Evolutionary conservation across 129 eudicot genomes (phyloP).

Genomic region (Tagetes erecta): DNA sequence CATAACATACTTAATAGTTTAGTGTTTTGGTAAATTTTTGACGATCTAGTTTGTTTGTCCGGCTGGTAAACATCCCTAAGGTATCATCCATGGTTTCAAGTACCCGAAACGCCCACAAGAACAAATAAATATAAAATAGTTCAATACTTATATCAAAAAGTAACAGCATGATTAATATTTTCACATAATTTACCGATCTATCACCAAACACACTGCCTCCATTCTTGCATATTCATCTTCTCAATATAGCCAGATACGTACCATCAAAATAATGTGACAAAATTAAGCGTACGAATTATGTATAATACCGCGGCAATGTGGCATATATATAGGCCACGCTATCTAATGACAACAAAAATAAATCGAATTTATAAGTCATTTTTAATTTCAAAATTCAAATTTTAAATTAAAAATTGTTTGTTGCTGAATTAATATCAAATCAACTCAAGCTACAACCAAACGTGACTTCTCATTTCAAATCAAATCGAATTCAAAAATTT

Average conservation of each 20-base stretch:
- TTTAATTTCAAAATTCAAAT: too few species aligned
- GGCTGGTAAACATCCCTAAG: neutral
- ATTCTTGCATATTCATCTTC: conserved; percentile 8
- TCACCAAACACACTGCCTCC: neutral
- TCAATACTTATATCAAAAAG: neutral
- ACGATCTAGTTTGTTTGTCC: neutral
- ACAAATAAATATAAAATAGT: neutral
- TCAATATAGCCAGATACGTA: neutral
- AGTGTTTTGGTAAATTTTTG: too few species aligned
- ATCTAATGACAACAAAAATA: neutral
- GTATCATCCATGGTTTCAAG: neutral
- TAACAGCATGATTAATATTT: neutral
- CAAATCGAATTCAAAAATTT: too few species aligned
- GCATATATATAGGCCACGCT: neutral
- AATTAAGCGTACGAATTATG: neutral
- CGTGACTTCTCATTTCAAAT: too few species aligned
- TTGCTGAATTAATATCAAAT: too few species aligned
- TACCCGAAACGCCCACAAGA: neutral
- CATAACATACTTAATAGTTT: neutral
- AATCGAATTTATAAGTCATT: too few species aligned
- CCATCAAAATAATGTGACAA: neutral
- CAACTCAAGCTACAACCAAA: too few species aligned
- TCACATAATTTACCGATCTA: neutral
- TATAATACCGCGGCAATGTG: neutral
- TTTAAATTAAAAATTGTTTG: too few species aligned